Conservation (phyloP, 73 alveolate genomes). For the Paramecium sonneborni region DNA sequence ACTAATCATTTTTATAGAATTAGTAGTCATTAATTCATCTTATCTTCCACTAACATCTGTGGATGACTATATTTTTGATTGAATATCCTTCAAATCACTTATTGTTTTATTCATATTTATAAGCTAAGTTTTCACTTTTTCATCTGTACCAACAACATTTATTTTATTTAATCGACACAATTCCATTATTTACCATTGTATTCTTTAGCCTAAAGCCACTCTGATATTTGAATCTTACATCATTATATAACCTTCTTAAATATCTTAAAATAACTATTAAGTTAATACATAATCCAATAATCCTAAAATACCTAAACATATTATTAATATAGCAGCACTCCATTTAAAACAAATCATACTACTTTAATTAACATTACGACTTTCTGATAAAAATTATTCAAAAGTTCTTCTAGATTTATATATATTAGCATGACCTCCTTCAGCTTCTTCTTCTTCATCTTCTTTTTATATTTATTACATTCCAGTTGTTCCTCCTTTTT, state of each 20-base stretch:
- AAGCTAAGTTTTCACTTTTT: not conserved
- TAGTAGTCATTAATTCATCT: not conserved
- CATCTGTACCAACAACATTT: not conserved
- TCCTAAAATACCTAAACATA: conserved; percentile 48
- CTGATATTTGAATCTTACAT: conserved; percentile 56
- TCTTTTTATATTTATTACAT: not conserved
- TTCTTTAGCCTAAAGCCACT: conserved; percentile 51
- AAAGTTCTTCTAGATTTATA: conserved; percentile 60
- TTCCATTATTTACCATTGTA: conserved; percentile 17
- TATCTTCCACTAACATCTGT: conserved; percentile 2
- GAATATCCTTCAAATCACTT: not conserved
- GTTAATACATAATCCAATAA: conserved; percentile 55
- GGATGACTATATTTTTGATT: not conserved
- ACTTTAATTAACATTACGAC: conserved; percentile 11
- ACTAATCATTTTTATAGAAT: conserved; percentile 39
- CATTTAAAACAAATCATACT: conserved; percentile 64
- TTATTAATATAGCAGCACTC: conserved; percentile 49
- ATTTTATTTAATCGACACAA: conserved; percentile 46
- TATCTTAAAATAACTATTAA: conserved; percentile 18
- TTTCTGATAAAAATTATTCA: conserved; percentile 43
- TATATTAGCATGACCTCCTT: conserved; percentile 62
- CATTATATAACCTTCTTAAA: conserved; percentile 30
- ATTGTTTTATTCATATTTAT: conserved; percentile 28
- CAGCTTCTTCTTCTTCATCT: conserved; percentile 57
- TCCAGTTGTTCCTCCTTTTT: conserved; percentile 10